phyloP scores from a whole-genome alignment of 2,329 filamentous ascomycete genomes.

The Aspergillus tanneri region DNA sequence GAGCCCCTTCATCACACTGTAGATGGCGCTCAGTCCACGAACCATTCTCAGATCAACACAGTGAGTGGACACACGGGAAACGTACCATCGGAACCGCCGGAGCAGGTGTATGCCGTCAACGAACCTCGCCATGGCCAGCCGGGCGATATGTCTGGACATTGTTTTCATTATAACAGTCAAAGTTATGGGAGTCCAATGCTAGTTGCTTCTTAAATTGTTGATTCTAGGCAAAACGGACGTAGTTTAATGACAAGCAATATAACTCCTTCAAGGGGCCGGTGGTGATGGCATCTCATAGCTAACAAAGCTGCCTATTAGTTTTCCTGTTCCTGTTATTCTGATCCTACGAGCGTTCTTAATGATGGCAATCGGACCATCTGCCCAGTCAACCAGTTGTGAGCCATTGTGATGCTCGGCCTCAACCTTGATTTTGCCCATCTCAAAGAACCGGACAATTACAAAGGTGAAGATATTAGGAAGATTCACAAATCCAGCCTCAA shows the following conservation, averaged over 20 bases:
- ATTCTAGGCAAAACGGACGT: too few relatives aligned
- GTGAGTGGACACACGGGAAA: too few relatives aligned
- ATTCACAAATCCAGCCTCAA: neutral
- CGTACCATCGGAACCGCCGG: too few relatives aligned
- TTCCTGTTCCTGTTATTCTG: neutral
- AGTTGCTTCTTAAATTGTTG: too few relatives aligned
- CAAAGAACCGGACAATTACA: neutral
- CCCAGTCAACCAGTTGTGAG: neutral
- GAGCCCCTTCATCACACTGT: too few relatives aligned
- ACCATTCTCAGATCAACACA: too few relatives aligned
- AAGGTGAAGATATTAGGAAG: neutral
- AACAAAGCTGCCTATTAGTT: neutral
- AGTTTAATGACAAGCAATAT: neutral
- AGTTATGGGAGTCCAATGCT: too few relatives aligned
- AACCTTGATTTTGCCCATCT: neutral
- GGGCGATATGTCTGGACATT: too few relatives aligned
- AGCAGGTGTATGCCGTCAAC: too few relatives aligned
- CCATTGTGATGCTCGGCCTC: neutral
- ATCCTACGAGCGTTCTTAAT: neutral
- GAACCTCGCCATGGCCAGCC: too few relatives aligned
- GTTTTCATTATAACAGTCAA: too few relatives aligned
- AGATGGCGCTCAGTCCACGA: too few relatives aligned
- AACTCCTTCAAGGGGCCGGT: neutral
- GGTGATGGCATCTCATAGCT: neutral
- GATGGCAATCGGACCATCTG: neutral